phyloP scores from a whole-genome alignment of 2,329 filamentous ascomycete species.

The Fusarium sp. region DNA sequence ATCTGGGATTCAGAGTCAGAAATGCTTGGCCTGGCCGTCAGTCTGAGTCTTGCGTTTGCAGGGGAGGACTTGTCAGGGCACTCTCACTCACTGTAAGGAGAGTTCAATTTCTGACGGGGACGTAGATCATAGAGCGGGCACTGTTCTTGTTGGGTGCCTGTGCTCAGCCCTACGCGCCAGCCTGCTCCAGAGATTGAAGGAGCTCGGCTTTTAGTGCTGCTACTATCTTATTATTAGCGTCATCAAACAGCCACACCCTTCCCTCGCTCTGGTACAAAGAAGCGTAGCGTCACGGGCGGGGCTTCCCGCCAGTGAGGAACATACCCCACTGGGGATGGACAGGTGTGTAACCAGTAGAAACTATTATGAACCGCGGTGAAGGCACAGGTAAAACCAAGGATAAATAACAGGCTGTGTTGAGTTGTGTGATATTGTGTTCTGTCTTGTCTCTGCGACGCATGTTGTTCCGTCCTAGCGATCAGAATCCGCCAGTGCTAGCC shows the following conservation, averaged over 20 bases:
- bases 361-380: slow-evolving; percentile 38
- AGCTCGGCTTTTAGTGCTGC: slow-evolving; percentile 37
- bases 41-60: slow-evolving; percentile 33
- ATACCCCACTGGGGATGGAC: slow-evolving; percentile 33
- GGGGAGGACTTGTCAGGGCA: not conserved
- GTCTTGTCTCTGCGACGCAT: slow-evolving; percentile 9
- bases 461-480: not conserved
- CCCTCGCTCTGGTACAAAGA: not conserved
- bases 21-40: slow-evolving; percentile 29
- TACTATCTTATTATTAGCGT: slow-evolving; percentile 45
- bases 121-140: slow-evolving; percentile 9
- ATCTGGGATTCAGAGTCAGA: slow-evolving; percentile 19
- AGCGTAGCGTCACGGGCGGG: slow-evolving; percentile 23
- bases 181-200: slow-evolving; percentile 32
- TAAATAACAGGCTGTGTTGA: not conserved
- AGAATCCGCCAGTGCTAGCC: not conserved
- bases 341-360: slow-evolving; percentile 15
- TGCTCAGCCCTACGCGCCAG: slow-evolving; percentile 49
- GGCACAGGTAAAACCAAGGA: slow-evolving; percentile 7
- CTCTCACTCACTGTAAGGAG: slow-evolving; percentile 19
- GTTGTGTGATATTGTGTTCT: not conserved
- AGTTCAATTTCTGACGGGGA: slow-evolving; percentile 24
- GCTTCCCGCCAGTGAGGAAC: slow-evolving; percentile 43
- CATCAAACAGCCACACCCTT: slow-evolving; percentile 47
- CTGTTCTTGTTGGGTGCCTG: slow-evolving; percentile 27